A percentile compares a stretch with the other conserved stretches of the same genome.
These are phyloP conservation scores for Eimeria acervulina DNA, from an alignment of 169 alveolate species.

Conservation along the genomic window DNA sequence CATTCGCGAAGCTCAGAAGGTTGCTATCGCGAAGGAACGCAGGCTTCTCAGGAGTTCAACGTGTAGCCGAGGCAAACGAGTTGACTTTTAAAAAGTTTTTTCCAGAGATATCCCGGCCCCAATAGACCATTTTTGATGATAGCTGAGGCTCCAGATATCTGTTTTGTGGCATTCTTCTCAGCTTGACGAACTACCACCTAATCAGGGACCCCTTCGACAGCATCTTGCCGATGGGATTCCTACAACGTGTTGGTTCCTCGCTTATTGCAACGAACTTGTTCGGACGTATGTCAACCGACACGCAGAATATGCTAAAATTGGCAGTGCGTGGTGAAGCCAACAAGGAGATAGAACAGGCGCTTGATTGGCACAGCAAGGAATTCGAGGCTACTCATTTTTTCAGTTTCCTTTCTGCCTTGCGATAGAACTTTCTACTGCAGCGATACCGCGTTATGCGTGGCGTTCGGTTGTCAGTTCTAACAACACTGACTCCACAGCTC, in stretches of 20 bases:
- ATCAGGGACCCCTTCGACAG: slow-evolving; percentile 71
- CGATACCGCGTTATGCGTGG: neutral
- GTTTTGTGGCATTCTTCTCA: slow-evolving; percentile 26
- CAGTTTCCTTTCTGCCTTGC: neutral
- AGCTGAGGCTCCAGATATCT: neutral
- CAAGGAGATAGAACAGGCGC: slow-evolving; percentile 36
- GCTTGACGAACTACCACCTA: slow-evolving; percentile 74
- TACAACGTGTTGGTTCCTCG: neutral
- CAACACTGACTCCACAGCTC: neutral
- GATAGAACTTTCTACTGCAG: neutral
- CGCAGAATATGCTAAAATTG: slow-evolving; percentile 26
- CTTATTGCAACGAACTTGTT: neutral
- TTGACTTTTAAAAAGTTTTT: neutral
- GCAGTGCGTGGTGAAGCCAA: neutral
- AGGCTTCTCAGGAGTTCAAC: neutral
- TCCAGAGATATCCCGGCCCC: neutral
- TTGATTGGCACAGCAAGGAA: slow-evolving; percentile 38
- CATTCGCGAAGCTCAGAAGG: neutral
- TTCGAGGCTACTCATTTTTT: neutral
- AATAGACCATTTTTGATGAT: no score
- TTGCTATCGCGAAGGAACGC: neutral
- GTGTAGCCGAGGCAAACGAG: neutral
- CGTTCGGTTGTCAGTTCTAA: neutral
- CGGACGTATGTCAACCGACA: neutral
- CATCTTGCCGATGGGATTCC: slow-evolving; percentile 17